Percentiles rank a stretch among this genome's conserved stretches.
These are phyloP conservation scores for Ogataea thermomethanolica DNA, from an alignment of 805 yeast species.

Conservation along the genomic window DNA sequence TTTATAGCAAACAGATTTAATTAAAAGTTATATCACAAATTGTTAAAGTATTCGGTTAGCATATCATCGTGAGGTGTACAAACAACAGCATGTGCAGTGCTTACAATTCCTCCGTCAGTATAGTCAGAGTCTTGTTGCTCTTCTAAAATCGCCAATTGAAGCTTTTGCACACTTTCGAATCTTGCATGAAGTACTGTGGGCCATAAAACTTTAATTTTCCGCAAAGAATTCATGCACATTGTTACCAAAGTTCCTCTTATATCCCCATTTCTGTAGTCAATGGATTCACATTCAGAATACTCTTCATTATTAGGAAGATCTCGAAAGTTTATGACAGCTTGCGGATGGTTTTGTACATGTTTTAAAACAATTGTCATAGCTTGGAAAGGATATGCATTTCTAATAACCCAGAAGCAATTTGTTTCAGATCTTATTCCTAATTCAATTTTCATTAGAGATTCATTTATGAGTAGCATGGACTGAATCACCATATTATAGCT, in stretches of 20 bases:
- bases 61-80: no score
- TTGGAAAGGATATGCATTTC: slow-evolving; percentile 25
- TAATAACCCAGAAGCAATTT: slow-evolving; percentile 19
- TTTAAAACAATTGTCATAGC: slow-evolving; percentile 23
- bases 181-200: slow-evolving; percentile 15
- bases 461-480: slow-evolving; percentile 23
- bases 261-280: slow-evolving; percentile 17
- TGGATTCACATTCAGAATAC: slow-evolving; percentile 10
- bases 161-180: slow-evolving; percentile 16
- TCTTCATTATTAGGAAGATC: slow-evolving; percentile 8
- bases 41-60: no score
- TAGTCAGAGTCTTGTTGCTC: no score
- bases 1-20: slow-evolving; percentile 18
- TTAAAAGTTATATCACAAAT: neutral
- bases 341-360: slow-evolving; percentile 18
- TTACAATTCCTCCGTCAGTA: no score
- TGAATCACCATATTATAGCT: slow-evolving; percentile 19
- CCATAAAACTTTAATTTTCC: slow-evolving; percentile 14
- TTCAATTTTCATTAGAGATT: slow-evolving; percentile 19
- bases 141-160: neutral
- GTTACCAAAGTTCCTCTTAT: slow-evolving; percentile 15
- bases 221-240: slow-evolving; percentile 10
- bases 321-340: slow-evolving; percentile 11
- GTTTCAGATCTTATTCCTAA: slow-evolving; percentile 14
- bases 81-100: no score